Conservation (phyloP, 257 asterid species). For the Euphrasia confusa region DNA sequence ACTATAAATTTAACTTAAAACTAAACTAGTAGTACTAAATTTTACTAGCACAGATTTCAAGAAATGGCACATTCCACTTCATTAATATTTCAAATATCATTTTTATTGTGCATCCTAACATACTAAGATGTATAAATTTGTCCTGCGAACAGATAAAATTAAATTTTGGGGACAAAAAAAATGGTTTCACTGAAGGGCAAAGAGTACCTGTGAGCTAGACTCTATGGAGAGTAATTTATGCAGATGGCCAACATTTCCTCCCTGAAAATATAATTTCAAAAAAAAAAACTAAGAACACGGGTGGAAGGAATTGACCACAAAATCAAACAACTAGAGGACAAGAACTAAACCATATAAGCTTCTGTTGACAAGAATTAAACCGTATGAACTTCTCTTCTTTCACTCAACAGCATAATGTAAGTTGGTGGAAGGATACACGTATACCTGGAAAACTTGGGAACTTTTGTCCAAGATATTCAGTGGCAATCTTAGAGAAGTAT, state of each 20-base stretch:
- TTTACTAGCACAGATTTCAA: constrained; percentile 6
- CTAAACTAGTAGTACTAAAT: constrained; percentile 2
- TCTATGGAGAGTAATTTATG: constrained; percentile 76
- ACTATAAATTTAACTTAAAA: not conserved
- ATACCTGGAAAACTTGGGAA: constrained; percentile 88
- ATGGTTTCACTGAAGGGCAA: constrained; percentile 18
- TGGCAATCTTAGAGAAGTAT: constrained; percentile 58
- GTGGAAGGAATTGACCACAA: constrained; percentile 14
- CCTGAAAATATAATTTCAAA: constrained; percentile 49
- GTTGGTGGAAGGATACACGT: constrained; percentile 13
- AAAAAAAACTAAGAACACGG: constrained; percentile 15
- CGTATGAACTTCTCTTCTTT: constrained; percentile 7
- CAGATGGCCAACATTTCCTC: constrained; percentile 96
- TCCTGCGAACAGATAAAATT: constrained; percentile 4
- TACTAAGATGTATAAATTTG: constrained; percentile 19
- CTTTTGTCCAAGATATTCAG: constrained; percentile 40
- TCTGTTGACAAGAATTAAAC: constrained; percentile 15
- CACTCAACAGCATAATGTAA: constrained; percentile 14
- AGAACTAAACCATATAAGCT: constrained; percentile 15
- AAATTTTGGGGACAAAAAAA: not conserved
- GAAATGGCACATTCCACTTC: constrained; percentile 7
- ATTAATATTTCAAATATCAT: constrained; percentile 7
- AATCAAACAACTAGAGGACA: constrained; percentile 23
- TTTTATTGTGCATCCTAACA: constrained; percentile 7
- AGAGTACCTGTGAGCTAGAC: constrained; percentile 93